Evolutionary conservation across 1,284 basidiomycete genomes (phyloP), one percentile per base, ranked within the genome.

Genomic region (Xerocomus nothofagi): DNA sequence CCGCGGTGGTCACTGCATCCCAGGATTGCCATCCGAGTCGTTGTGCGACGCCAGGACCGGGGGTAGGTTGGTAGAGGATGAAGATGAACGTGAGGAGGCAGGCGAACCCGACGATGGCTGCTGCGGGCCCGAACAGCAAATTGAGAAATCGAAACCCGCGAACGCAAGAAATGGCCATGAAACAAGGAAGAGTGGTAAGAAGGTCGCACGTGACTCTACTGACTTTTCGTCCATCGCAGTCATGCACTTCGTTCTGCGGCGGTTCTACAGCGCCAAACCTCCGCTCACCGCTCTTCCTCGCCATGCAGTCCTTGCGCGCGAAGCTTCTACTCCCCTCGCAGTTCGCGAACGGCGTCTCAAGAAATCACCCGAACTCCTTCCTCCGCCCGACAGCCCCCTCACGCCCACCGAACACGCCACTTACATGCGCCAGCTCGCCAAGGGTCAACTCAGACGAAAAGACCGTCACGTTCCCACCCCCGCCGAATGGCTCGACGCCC

Each of bases 11-110:
- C 0, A 92, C 74, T 5, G 76, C 59, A 37, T 91, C 91, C 90
- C 91, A 94, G n/a, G 88, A 78, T 60, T 95, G 92, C 92, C 91
- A 94, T 17, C 91, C 91, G n/a, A 93, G 71, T 42, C 80, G 77
- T 59, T 93, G 89, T 8, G 77, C 69, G 17, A 76, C 67, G 1
- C 88, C 88, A 4, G 91, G 91, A 5, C 86, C 85, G 5, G 77
- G 72, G 12, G 78, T 79, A 7, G 86, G 88, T 64, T 88, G 85
- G 61, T 91, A 87, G 31, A 91, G 79, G 27, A 90, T 73, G 64
- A 90, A 88, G 36, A 88, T 69, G 70, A 84, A 86, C 4, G 82
- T 82, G 42, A 93, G 82, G 26, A 90, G 73, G 53, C 78, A 79
- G 17, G 80, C 82, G 69, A 92, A 87, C 10, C 76, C 73, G 46